Evolutionary conservation across 2,329 filamentous ascomycete genomes (phyloP).

Genomic region (Acrocalymma vagum): DNA sequence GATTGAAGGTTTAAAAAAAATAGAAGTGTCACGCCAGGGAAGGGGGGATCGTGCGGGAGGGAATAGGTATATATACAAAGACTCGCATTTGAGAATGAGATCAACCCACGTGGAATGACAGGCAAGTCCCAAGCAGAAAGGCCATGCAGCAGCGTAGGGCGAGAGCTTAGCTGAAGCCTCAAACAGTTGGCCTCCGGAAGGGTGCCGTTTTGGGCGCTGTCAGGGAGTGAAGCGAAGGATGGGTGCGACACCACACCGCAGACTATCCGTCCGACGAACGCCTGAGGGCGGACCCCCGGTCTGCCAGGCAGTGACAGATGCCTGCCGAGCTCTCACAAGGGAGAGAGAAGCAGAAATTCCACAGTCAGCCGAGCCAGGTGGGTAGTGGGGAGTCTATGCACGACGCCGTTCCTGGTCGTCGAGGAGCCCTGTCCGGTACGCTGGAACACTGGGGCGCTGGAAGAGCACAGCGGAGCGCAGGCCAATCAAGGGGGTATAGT

Average conservation of each 20-base stretch:
- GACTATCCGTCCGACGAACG: slow-evolving; percentile 37
- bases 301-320: slow-evolving; percentile 35
- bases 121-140: slow-evolving; percentile 42
- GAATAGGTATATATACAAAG: slow-evolving; percentile 36
- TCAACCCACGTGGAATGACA: slow-evolving; percentile 46
- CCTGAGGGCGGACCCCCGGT: slow-evolving; percentile 36
- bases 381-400: too few relatives aligned
- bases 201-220: slow-evolving; percentile 49
- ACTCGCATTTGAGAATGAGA: slow-evolving; percentile 37
- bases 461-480: slow-evolving; percentile 19
- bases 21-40: slow-evolving; percentile 15
- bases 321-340: slow-evolving; percentile 34
- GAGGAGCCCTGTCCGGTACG: slow-evolving; percentile 34
- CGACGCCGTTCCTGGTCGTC: slow-evolving; percentile 34
- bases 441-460: slow-evolving; percentile 33
- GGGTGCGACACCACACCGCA: slow-evolving; percentile 43
- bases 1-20: slow-evolving; percentile 19
- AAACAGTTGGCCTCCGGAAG: slow-evolving; percentile 50
- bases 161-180: slow-evolving; percentile 46
- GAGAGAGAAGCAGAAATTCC: slow-evolving; percentile 25
- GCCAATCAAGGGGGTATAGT: slow-evolving; percentile 30
- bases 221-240: slow-evolving; percentile 47
- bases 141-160: slow-evolving; percentile 45
- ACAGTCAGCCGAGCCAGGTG: slow-evolving; percentile 41
- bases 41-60: slow-evolving; percentile 29